phyloP scores from a whole-genome alignment of 2,329 filamentous ascomycete genomes.

The Cladophialophora psammophila region DNA sequence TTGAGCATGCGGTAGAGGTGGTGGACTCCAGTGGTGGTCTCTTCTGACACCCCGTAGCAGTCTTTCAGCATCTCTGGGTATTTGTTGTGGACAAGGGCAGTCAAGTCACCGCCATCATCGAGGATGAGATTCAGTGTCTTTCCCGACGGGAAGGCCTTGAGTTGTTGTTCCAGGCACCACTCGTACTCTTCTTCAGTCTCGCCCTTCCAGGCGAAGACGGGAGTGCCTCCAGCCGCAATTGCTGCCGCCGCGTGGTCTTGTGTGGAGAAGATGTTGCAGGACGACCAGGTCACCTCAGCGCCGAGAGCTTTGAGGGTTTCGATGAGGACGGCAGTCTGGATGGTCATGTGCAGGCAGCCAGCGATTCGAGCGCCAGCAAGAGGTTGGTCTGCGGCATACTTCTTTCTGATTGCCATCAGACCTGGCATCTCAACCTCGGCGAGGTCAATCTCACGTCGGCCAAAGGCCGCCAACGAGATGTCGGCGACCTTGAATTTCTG shows the following conservation, averaged over 20 bases:
- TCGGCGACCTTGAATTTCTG: conserved; percentile 98
- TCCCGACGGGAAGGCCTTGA: conserved; percentile 93
- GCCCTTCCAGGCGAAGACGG: conserved; percentile 84
- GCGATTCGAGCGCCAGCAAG: conserved; percentile 94
- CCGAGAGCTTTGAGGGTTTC: conserved; percentile 94
- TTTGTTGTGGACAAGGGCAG: conserved; percentile 94
- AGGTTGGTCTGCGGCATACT: conserved; percentile 93
- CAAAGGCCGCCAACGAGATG: conserved; percentile 96
- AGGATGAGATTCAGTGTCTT: conserved; percentile 98
- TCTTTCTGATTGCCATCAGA: conserved; percentile 91
- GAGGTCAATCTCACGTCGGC: conserved; percentile 98
- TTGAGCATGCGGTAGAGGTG: conserved; percentile 99
- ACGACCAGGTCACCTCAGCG: conserved; percentile 98
- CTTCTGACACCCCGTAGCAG: conserved; percentile 98
- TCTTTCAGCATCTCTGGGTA: conserved; percentile 98
- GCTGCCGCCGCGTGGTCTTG: conserved; percentile 98
- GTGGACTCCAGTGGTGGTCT: conserved; percentile 99
- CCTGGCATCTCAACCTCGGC: conserved; percentile 97
- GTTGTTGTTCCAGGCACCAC: conserved; percentile 99
- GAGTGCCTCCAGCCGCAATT: conserved; percentile 91
- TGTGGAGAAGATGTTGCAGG: conserved; percentile 99
- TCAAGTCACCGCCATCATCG: conserved; percentile 97
- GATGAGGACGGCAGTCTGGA: conserved; percentile 99
- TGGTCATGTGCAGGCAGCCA: conserved; percentile 99
- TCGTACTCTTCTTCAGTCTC: conserved; percentile 99